Evolutionary conservation across 2,329 filamentous ascomycete genomes (phyloP), one percentile per base, ranked within the genome.

Genomic region (Lecanoromycetidae sp.): DNA sequence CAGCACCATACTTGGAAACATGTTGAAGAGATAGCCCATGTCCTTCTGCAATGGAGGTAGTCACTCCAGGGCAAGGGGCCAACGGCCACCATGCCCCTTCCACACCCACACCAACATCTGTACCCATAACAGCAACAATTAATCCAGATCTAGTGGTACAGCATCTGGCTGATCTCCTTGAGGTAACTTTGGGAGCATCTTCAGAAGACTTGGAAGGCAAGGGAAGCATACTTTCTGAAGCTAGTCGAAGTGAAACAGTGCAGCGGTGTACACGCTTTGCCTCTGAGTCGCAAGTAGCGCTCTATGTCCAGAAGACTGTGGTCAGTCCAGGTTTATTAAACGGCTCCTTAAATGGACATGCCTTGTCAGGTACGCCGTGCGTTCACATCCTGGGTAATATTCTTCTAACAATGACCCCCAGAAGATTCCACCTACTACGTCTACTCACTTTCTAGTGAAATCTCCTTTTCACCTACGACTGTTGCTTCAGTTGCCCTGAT

Each of bases 281-380:
- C 49, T 79, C 80, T 52, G 93, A 98, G 66, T 75, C 83, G 49
- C 87, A 94, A 67, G 80, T 82, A 53, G 87, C 84, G 46, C 71
- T 98, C 54, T 96, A 96, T 66, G 82, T 95, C 54, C 84, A 91
- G 62, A 94, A 95, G 67, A 86, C 90, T 61, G 62, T 81, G 54
- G 67, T 75, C 44, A 69, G 73, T 54, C 71, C 71, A 10, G 70
- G 75, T 40, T 64, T 73, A 46, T 72, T 60, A 35, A 64, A 66
- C 53, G 62, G 57, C 38, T 56, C 60, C 30, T 57, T 60, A 22
- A 61, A 53, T 30, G 51, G 46, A 13, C 27, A 39, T 44, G 51
- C 63, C 50, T 61, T 61, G 54, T 56, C 65, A 53, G 63, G 71
- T 72, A 66, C 51, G 62, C 57, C 46, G 19, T 15, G 44, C n/a